Evolutionary conservation across 371 early-diverging fungal species (phyloP).

Genomic region (Sporodiniella umbellata): DNA sequence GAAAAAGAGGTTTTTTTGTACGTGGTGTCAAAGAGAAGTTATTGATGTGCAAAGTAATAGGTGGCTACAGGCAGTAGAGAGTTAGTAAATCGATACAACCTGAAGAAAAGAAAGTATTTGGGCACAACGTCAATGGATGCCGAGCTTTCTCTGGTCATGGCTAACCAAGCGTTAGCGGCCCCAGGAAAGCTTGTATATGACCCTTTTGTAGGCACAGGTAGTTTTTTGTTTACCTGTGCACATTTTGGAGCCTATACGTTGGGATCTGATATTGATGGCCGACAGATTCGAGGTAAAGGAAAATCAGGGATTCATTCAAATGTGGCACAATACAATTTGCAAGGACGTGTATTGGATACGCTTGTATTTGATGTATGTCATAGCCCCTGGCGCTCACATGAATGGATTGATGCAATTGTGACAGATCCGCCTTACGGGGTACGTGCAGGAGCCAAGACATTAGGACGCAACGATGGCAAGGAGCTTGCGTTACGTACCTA

Average conservation of each 20-base stretch:
- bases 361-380: constrained; percentile 88
- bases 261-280: constrained; percentile 96
- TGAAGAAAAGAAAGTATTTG: constrained; percentile 91
- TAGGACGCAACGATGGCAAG: constrained; percentile 72
- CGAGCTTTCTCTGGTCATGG: constrained; percentile 93
- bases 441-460: constrained; percentile 93
- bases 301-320: constrained; percentile 58
- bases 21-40: no score
- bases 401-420: constrained; percentile 80
- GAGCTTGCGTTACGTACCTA: constrained; percentile 49
- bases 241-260: constrained; percentile 91
- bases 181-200: constrained; percentile 87
- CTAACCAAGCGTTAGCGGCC: constrained; percentile 83
- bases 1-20: no score
- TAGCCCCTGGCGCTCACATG: constrained; percentile 76
- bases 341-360: constrained; percentile 72
- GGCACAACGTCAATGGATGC: constrained; percentile 98
- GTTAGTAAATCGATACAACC: constrained; percentile 73
- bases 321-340: constrained; percentile 77
- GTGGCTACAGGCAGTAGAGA: constrained; percentile 71
- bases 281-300: constrained; percentile 94
- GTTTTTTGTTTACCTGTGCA: constrained; percentile 86
- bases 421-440: constrained; percentile 97
- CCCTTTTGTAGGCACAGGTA: constrained; percentile 98
- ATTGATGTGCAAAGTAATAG: constrained; percentile 4